Percentiles rank a stretch among this genome's conserved stretches.
These are phyloP conservation scores for Leccinellum luteum DNA, from an alignment of 768 basidiomycete genomes.

Conservation along the genomic window DNA sequence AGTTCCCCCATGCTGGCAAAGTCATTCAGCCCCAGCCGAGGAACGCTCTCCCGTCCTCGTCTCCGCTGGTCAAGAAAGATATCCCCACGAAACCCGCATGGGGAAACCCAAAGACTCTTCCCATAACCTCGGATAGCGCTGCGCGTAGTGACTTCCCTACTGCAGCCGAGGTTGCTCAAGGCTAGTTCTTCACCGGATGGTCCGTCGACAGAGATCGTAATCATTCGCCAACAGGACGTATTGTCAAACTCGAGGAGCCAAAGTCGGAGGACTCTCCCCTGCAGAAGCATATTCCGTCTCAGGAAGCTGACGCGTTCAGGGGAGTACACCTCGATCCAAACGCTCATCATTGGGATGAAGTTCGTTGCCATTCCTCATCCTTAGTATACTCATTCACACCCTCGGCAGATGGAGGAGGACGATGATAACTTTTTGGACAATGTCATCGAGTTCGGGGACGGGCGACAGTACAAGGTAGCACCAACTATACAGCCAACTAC, in stretches of 20 bases:
- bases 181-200: constrained; percentile 39
- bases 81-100: constrained; percentile 58
- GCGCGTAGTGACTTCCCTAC: constrained; percentile 85
- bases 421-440: constrained; percentile 86
- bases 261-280: constrained; percentile 52
- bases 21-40: constrained; percentile 66
- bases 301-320: constrained; percentile 91
- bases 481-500: constrained; percentile 33
- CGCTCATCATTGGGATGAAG: constrained; percentile 97
- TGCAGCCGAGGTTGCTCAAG: constrained; percentile 90
- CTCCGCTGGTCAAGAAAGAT: constrained; percentile 35
- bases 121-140: constrained; percentile 37
- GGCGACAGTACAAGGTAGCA: constrained; percentile 84
- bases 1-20: constrained; percentile 57
- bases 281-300: constrained; percentile 58
- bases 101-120: constrained; percentile 55
- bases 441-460: constrained; percentile 95
- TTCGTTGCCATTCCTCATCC: constrained; percentile 38
- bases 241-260: constrained; percentile 33
- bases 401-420: constrained; percentile 79
- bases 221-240: constrained; percentile 19
- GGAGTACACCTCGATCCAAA: constrained; percentile 93
- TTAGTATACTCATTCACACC: constrained; percentile 3
- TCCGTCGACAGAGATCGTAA: constrained; percentile 7
- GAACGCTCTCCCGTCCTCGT: constrained; percentile 31